A percentile compares a stretch with the other conserved stretches of the same genome.
phyloP scores from a whole-genome alignment of 129 eudicot species.

The Helianthus annuus region DNA sequence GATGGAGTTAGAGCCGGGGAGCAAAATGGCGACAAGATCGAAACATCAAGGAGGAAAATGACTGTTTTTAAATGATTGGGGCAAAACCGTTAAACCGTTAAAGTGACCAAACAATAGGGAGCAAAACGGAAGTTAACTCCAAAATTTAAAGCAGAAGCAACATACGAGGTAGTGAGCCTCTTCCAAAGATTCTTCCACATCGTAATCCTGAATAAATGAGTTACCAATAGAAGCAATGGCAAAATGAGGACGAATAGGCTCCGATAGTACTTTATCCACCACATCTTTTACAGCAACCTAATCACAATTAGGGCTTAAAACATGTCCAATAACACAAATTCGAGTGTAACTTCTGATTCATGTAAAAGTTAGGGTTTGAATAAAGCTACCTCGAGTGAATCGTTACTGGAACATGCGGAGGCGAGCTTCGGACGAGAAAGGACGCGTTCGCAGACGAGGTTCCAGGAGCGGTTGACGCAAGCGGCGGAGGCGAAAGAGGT shows the following conservation, averaged over 20 bases:
- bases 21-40: too few species aligned
- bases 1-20: too few species aligned
- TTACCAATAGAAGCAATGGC: conserved; percentile 55
- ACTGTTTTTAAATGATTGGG: too few species aligned
- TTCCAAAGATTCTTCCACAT: neutral
- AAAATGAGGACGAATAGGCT: conserved; percentile 86
- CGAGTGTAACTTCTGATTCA: neutral
- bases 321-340: neutral
- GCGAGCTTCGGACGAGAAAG: conserved; percentile 70
- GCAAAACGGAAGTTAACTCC: too few species aligned
- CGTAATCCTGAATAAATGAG: too few species aligned
- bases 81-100: too few species aligned
- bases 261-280: conserved; percentile 57
- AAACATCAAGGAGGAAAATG: too few species aligned
- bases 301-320: conserved; percentile 7
- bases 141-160: neutral
- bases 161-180: conserved; percentile 64
- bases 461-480: conserved; percentile 86
- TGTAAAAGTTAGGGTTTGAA: neutral
- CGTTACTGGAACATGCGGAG: conserved; percentile 61
- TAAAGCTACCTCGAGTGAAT: conserved; percentile 51
- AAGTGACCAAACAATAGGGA: too few species aligned
- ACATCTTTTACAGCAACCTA: conserved; percentile 77
- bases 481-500: conserved; percentile 79
- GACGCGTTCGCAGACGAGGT: conserved; percentile 48